phyloP scores from a whole-genome alignment of 1,139 yeast genomes.

The Lodderomyces metapsilosis region DNA sequence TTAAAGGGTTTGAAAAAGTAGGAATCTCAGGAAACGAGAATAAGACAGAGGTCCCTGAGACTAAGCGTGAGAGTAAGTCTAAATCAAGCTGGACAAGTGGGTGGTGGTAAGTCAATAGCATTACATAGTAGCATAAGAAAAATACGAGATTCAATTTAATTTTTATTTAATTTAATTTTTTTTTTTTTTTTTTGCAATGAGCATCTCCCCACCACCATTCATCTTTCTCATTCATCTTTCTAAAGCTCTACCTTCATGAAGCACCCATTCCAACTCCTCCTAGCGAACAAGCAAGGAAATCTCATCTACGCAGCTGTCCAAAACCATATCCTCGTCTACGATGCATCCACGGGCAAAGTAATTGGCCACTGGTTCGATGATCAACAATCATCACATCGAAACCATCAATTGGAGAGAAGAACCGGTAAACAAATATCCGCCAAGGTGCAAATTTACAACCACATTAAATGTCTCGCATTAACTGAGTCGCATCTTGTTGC shows the following conservation, averaged over 20 bases:
- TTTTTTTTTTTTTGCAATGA: no score
- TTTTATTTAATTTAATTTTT: no score
- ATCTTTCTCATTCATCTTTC: no score
- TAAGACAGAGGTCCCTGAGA: constrained; percentile 5
- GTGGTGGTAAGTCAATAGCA: constrained; percentile 9
- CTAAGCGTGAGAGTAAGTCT: neutral
- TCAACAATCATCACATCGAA: constrained; percentile 34
- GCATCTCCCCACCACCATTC: neutral
- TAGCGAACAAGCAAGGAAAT: constrained; percentile 41
- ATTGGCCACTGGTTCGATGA: constrained; percentile 60
- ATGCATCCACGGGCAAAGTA: constrained; percentile 25
- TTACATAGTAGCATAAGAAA: neutral
- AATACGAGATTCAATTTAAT: no score
- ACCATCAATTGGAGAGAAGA: constrained; percentile 30
- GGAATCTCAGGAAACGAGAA: neutral
- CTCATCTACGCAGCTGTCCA: constrained; percentile 56
- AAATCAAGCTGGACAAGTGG: constrained; percentile 13
- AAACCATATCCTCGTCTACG: constrained; percentile 54
- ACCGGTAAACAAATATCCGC: constrained; percentile 11
- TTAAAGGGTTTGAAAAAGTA: constrained; percentile 14
- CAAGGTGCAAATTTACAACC: constrained; percentile 59
- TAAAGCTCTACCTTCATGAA: constrained; percentile 47
- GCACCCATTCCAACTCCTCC: constrained; percentile 66
- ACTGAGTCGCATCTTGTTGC: constrained; percentile 59
- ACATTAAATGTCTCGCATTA: constrained; percentile 56